phyloP scores from a whole-genome alignment of 1,284 basidiomycete genomes.

The Cryptococcus sp. region DNA sequence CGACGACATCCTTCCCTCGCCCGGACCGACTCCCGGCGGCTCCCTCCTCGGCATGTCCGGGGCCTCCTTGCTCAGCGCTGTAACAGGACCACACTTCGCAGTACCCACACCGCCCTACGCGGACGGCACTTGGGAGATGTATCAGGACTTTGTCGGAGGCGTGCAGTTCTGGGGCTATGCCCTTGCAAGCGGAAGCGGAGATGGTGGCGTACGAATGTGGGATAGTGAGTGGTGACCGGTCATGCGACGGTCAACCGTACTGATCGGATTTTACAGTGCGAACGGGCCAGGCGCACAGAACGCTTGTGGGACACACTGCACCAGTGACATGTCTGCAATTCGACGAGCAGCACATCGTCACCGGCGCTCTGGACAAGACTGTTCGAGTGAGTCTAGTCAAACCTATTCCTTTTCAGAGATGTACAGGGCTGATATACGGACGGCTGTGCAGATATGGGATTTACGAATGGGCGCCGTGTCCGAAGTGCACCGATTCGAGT shows the following conservation, averaged over 20 bases:
- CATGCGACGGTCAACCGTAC: too few species aligned
- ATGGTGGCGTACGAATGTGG: conserved; percentile 98
- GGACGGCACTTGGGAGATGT: conserved; percentile 90
- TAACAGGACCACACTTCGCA: conserved; percentile 66
- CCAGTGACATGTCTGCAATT: conserved; percentile 96
- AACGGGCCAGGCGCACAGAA: conserved; percentile 94
- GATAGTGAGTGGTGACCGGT: conserved; percentile 69
- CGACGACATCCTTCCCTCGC: conserved; percentile 52
- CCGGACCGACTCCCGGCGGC: conserved; percentile 42
- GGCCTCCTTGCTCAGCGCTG: conserved; percentile 54
- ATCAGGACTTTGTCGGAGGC: conserved; percentile 95
- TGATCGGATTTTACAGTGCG: conserved; percentile 66
- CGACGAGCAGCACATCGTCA: conserved; percentile 90
- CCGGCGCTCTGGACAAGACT: conserved; percentile 92
- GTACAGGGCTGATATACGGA: not conserved
- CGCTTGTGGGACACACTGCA: conserved; percentile 87
- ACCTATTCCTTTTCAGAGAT: not conserved
- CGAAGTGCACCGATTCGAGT: conserved; percentile 89
- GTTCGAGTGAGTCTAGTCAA: conserved; percentile 65
- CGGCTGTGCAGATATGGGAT: conserved; percentile 80
- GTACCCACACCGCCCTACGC: conserved; percentile 83
- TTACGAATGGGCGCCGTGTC: conserved; percentile 83
- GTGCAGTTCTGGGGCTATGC: conserved; percentile 99
- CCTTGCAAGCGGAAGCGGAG: conserved; percentile 91
- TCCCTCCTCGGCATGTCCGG: conserved; percentile 42